phyloP scores from a whole-genome alignment of 164 flowering plant species.

The Taxillus chinensis region DNA sequence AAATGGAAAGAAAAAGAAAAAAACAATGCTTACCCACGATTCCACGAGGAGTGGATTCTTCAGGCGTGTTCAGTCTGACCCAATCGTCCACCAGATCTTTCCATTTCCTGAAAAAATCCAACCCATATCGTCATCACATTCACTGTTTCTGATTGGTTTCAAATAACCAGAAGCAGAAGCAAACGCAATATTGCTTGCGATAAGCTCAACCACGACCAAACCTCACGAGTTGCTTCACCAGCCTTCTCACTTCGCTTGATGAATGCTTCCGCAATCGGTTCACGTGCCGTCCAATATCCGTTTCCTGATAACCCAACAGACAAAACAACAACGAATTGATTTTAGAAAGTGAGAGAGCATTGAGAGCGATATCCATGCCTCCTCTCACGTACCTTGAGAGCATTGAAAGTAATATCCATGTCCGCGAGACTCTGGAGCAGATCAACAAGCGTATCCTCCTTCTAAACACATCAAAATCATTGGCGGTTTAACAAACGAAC shows the following conservation, averaged over 20 bases:
- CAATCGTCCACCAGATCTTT: constrained; percentile 86
- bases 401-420: constrained; percentile 1
- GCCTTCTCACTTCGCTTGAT: neutral
- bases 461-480: neutral
- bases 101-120: constrained; percentile 63
- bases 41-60: neutral
- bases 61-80: constrained; percentile 43
- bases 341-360: neutral
- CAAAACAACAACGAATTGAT: neutral
- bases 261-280: constrained; percentile 4
- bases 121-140: constrained; percentile 4
- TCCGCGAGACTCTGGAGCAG: neutral
- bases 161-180: no score
- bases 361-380: neutral
- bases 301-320: neutral
- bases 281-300: constrained; percentile 1
- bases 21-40: constrained; percentile 25
- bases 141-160: no score
- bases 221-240: constrained; percentile 4
- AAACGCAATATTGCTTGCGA: no score
- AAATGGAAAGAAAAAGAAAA: no score
- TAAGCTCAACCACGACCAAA: neutral
- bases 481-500: no score
- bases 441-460: neutral
- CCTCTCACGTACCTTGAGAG: neutral